phyloP scores from a whole-genome alignment of 208 protist genomes.

The Leishmania martiniquensis region DNA sequence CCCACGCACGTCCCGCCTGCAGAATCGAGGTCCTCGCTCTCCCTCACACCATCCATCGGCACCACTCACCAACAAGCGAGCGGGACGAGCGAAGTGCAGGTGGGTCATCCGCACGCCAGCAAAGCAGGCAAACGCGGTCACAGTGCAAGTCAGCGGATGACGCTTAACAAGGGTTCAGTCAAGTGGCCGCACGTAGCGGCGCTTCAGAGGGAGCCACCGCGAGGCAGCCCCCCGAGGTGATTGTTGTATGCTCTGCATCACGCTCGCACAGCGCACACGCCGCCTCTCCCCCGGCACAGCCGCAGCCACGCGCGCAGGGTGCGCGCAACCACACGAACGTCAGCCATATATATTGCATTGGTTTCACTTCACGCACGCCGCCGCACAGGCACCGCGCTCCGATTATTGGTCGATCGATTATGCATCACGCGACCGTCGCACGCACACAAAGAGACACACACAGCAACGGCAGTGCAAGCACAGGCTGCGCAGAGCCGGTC shows the following conservation, averaged over 20 bases:
- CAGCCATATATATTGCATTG: constrained; percentile 15
- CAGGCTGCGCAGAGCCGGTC: neutral
- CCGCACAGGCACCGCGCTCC: constrained; percentile 6
- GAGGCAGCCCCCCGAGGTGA: constrained; percentile 23
- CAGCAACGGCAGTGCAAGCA: neutral
- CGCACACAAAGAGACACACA: constrained; percentile 1
- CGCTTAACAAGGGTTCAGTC: constrained; percentile 44
- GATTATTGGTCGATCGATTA: constrained; percentile 17
- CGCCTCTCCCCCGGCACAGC: neutral
- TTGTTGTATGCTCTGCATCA: constrained; percentile 44
- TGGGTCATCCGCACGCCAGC: constrained; percentile 23
- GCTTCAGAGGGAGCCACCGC: constrained; percentile 25
- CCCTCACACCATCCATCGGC: constrained; percentile 37
- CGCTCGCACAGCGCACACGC: constrained; percentile 17
- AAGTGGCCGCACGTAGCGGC: constrained; percentile 16
- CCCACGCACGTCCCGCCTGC: constrained; percentile 1
- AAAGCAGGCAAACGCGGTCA: neutral
- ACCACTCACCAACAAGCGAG: constrained; percentile 29
- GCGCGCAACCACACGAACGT: neutral
- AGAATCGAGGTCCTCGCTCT: constrained; percentile 12
- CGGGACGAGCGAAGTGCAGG: constrained; percentile 59
- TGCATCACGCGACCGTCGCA: constrained; percentile 11
- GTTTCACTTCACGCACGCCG: constrained; percentile 16
- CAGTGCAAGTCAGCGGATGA: constrained; percentile 41
- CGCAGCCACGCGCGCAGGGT: neutral